A percentile compares a stretch with the other conserved stretches of the same genome.
phyloP scores from a whole-genome alignment of 1,139 yeast genomes.

The Casaregolazyma suthepensis region DNA sequence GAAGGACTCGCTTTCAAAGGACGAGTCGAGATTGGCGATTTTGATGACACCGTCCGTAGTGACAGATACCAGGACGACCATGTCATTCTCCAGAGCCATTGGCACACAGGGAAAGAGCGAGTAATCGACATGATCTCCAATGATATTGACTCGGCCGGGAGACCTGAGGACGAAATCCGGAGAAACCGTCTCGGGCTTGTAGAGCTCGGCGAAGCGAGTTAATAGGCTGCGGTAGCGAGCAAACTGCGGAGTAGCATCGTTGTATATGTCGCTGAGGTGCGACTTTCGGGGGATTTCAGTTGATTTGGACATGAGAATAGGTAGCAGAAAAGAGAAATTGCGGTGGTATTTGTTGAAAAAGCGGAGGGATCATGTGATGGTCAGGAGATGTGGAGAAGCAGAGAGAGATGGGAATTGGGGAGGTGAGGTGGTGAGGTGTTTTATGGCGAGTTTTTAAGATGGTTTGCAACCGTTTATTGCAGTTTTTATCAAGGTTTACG shows the following conservation, averaged over 20 bases:
- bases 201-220: slow-evolving; percentile 19
- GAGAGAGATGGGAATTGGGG: background rate
- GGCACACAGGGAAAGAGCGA: slow-evolving; percentile 64
- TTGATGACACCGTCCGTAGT: slow-evolving; percentile 32
- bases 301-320: background rate
- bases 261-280: slow-evolving; percentile 21
- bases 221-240: slow-evolving; percentile 22
- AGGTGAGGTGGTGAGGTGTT: background rate
- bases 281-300: slow-evolving; percentile 14
- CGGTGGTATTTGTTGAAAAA: background rate
- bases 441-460: no score
- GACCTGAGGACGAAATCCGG: slow-evolving; percentile 52
- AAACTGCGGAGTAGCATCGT: slow-evolving; percentile 17
- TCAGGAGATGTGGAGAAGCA: background rate
- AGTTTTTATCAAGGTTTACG: no score
- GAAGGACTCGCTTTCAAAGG: slow-evolving; percentile 4
- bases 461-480: no score
- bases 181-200: slow-evolving; percentile 26
- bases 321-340: background rate
- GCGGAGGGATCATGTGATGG: background rate
- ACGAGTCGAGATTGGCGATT: slow-evolving; percentile 41
- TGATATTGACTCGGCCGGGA: slow-evolving; percentile 70
- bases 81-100: slow-evolving; percentile 67
- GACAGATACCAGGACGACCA: slow-evolving; percentile 47
- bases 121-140: slow-evolving; percentile 74